These are phyloP conservation scores for Saccharomyces hybrid DNA, from an alignment of 1,139 yeast genomes.

Conservation along the genomic window DNA sequence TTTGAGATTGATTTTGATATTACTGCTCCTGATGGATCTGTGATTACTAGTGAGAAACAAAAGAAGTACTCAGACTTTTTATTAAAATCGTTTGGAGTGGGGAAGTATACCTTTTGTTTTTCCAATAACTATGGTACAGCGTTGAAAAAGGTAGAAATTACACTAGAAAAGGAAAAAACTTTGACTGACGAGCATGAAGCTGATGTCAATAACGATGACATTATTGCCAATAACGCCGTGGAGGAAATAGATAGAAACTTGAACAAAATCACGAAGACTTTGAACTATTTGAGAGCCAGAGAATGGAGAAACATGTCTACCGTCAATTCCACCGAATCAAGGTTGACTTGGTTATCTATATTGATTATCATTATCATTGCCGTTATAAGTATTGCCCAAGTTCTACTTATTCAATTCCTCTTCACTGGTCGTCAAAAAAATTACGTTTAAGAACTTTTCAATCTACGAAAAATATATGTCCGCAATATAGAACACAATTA, in stretches of 20 bases:
- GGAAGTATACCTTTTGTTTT: conserved; percentile 63
- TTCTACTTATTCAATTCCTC: conserved; percentile 47
- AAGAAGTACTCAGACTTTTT: conserved; percentile 55
- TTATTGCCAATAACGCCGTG: conserved; percentile 47
- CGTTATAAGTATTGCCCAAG: conserved; percentile 56
- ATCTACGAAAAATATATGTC: background rate
- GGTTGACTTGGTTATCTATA: conserved; percentile 56
- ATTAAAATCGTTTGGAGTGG: conserved; percentile 46
- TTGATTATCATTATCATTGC: conserved; percentile 55
- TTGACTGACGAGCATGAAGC: conserved; percentile 43
- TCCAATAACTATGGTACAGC: conserved; percentile 58
- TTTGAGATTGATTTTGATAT: conserved; percentile 60
- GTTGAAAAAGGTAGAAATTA: conserved; percentile 58
- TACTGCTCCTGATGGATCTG: conserved; percentile 52
- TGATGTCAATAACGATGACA: conserved; percentile 45
- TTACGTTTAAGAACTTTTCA: conserved; percentile 26
- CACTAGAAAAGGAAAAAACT: conserved; percentile 46
- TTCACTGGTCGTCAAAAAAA: conserved; percentile 36
- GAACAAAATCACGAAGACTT: conserved; percentile 49
- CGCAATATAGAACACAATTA: background rate
- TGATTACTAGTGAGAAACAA: conserved; percentile 44
- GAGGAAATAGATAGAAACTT: conserved; percentile 52
- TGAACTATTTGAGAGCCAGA: conserved; percentile 62
- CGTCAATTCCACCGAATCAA: conserved; percentile 55
- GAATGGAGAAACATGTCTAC: conserved; percentile 70